Conservation (phyloP, 225 moss, liverwort and hornwort species). For the Bryoerythrophyllum caledonicum region DNA sequence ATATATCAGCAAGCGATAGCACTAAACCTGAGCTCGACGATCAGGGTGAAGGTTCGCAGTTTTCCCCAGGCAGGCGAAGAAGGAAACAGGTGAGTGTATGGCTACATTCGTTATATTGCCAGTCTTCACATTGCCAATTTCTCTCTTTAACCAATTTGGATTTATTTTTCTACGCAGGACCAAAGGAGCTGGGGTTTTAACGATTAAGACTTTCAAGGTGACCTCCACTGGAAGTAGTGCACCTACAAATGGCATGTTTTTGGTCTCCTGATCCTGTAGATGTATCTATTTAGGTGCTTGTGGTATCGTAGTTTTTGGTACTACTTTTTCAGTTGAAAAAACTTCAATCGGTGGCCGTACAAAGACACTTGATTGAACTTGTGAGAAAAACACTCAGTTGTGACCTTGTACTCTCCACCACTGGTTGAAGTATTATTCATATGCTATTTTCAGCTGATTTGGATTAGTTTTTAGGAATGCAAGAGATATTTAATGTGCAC, state of each 20-base stretch:
- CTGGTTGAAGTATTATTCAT: no score
- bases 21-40: conserved; percentile 37
- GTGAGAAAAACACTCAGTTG: no score
- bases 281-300: background rate
- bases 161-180: conserved; percentile 10
- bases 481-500: no score
- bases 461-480: no score
- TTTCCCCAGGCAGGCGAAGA: conserved; percentile 39
- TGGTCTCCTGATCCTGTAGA: conserved; percentile 2
- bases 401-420: no score
- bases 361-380: no score
- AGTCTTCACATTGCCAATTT: no score
- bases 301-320: conserved; percentile 2
- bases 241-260: background rate
- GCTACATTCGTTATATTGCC: background rate
- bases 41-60: conserved; percentile 38
- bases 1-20: conserved; percentile 31
- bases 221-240: background rate
- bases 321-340: no score
- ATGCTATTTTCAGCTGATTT: no score
- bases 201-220: conserved; percentile 14
- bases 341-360: no score
- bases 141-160: no score
- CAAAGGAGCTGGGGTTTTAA: conserved; percentile 43
- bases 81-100: conserved; percentile 36